phyloP scores from a whole-genome alignment of 2,329 filamentous ascomycete genomes.

The Dactylellina cionopaga region DNA sequence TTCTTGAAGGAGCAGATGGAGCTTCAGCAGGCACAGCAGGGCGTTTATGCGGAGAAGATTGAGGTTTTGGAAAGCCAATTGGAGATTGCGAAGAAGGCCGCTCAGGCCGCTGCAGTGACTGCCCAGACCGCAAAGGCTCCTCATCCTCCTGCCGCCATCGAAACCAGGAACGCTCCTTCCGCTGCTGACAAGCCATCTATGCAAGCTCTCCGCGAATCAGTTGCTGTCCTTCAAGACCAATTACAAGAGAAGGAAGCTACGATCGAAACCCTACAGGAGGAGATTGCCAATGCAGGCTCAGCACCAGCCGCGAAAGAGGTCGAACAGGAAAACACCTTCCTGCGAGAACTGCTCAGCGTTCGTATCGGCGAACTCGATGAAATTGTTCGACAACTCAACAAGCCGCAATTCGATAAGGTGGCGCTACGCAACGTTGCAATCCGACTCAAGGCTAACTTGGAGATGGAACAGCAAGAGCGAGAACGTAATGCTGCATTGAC shows the following conservation, averaged over 20 bases:
- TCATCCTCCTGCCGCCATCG: constrained; percentile 52
- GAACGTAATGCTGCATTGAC: constrained; percentile 68
- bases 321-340: constrained; percentile 92
- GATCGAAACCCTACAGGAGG: constrained; percentile 85
- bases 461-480: constrained; percentile 97
- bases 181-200: constrained; percentile 83
- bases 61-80: constrained; percentile 88
- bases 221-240: constrained; percentile 95
- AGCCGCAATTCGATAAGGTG: constrained; percentile 79
- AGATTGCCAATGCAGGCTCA: constrained; percentile 74
- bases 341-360: constrained; percentile 90
- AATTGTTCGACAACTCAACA: constrained; percentile 81
- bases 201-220: constrained; percentile 93
- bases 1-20: constrained; percentile 83
- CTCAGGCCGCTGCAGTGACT: constrained; percentile 81
- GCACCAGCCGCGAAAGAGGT: constrained; percentile 87
- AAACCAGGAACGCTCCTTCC: constrained; percentile 61
- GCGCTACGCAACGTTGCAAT: constrained; percentile 89
- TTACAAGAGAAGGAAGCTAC: constrained; percentile 90
- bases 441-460: constrained; percentile 88
- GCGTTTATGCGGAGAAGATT: constrained; percentile 86
- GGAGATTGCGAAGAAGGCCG: constrained; percentile 87
- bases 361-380: constrained; percentile 91
- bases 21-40: constrained; percentile 82
- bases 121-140: constrained; percentile 67